Evolutionary conservation across 768 basidiomycete genomes (phyloP), one percentile per base, ranked within the genome.

Genomic region (Candolleomyces efflorescens): DNA sequence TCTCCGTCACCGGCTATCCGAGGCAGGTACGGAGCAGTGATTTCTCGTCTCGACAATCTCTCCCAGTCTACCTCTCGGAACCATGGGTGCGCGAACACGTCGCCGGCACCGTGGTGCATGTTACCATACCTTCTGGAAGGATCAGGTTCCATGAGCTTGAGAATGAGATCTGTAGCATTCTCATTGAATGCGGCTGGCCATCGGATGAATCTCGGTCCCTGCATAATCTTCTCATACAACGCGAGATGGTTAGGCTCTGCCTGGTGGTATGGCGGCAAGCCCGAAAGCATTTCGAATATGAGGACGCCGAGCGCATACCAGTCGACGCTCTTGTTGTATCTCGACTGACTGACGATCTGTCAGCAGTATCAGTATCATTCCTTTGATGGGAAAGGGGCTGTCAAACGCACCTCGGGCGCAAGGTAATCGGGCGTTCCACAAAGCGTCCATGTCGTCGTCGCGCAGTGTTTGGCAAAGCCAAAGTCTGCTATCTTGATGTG

Each of bases 261-360:
- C 69, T 91, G 89, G 73, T 97, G 95, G 77, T 94, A 98, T 0
- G 97, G 97, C 24, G 95, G 93, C 24, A 90, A 86, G 7, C 97
- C 97, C 0, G 91, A 94, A 45, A 99, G 82, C 95, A 98, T 98
- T 73, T 99, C 97, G 69, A 90, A 99, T 56, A 95, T 90, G 60
- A 99, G 85, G 55, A 99, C 92, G 52, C 97, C 97, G 53, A 98
- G 82, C 1, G 97, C 96, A 75, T 98, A 99, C 95, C 95, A 99
- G 68, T 99, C 97, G 2, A 98, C 96, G 57, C 87, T 89, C 71
- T 97, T 96, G 68, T 95, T 96, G 69, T 99, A 98, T 5, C 94
- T 81, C 57, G 85, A 82, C 68, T 90, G 87, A 17, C 79, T 84
- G 68, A 86, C 88, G 71, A 92, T 85, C 89, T 91, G 53, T 49